Conservation (phyloP, 371 early-diverging fungal genomes). For the Funneliformis caledonium region DNA sequence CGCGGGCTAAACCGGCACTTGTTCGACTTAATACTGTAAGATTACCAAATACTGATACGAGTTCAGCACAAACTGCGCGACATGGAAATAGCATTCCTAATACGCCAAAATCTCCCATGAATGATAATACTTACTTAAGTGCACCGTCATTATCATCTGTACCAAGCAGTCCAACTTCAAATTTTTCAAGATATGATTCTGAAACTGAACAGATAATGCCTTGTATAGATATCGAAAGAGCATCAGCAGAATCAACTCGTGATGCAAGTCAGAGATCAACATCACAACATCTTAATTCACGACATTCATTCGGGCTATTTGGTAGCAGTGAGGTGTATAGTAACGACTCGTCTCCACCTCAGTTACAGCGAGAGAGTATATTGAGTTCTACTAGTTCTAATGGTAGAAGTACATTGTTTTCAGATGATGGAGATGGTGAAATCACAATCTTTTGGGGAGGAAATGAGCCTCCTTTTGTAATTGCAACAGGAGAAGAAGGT, state of each 20-base stretch:
- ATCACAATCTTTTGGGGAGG: slow-evolving; percentile 40
- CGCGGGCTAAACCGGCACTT: slow-evolving; percentile 33
- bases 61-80: background rate
- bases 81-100: background rate
- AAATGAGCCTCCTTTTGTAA: background rate
- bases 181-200: background rate
- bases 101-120: slow-evolving; percentile 20
- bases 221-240: slow-evolving; percentile 18
- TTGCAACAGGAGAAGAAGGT: background rate
- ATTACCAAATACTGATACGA: background rate
- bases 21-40: slow-evolving; percentile 32
- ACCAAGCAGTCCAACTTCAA: background rate
- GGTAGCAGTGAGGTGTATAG: slow-evolving; percentile 20
- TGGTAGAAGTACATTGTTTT: slow-evolving; percentile 32
- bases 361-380: slow-evolving; percentile 33
- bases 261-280: background rate
- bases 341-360: background rate
- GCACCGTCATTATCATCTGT: slow-evolving; percentile 10
- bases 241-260: slow-evolving; percentile 7
- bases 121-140: slow-evolving; percentile 1
- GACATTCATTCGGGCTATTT: slow-evolving; percentile 29
- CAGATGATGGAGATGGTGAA: slow-evolving; percentile 37
- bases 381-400: slow-evolving; percentile 19
- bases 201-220: background rate
- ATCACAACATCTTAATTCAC: background rate